Percentiles rank a stretch among this genome's conserved stretches.
Conservation (phyloP, 1,284 basidiomycete genomes). For the Hortiboletus rubellus region DNA sequence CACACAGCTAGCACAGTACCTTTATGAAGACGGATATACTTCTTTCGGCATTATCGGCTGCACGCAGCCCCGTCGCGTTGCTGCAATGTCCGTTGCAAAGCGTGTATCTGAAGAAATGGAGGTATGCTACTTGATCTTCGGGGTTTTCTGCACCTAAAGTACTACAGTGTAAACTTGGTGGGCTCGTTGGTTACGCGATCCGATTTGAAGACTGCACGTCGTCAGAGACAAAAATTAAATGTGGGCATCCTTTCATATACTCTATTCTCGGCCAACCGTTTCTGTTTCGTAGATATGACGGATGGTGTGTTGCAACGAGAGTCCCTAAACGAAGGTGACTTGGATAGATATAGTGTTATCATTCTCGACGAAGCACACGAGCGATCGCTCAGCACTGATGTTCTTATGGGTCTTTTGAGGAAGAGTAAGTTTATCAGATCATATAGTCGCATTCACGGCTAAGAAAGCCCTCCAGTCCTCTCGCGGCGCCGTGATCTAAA, state of each 20-base stretch:
- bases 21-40: slow-evolving; percentile 96
- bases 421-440: slow-evolving; percentile 66
- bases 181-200: slow-evolving; percentile 93
- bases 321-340: slow-evolving; percentile 92
- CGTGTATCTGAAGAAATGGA: slow-evolving; percentile 97
- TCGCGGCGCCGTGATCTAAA: slow-evolving; percentile 90
- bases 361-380: slow-evolving; percentile 98
- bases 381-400: slow-evolving; percentile 93
- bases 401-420: slow-evolving; percentile 91
- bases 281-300: slow-evolving; percentile 77
- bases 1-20: slow-evolving; percentile 88
- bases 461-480: slow-evolving; percentile 58
- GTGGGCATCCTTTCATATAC: slow-evolving; percentile 44
- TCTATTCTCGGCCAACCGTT: slow-evolving; percentile 4
- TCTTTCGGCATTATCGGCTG: slow-evolving; percentile 88
- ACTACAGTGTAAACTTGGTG: slow-evolving; percentile 78
- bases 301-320: slow-evolving; percentile 96
- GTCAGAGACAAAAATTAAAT: slow-evolving; percentile 92
- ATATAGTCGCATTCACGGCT: slow-evolving; percentile 1
- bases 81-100: slow-evolving; percentile 98
- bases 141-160: slow-evolving; percentile 2
- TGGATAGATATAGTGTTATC: slow-evolving; percentile 94
- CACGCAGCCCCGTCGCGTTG: slow-evolving; percentile 95
- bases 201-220: slow-evolving; percentile 98
- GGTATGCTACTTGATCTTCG: slow-evolving; percentile 41